A percentile compares a stretch with the other conserved stretches of the same genome.
These are phyloP conservation scores for Alternaria sp. DNA, from an alignment of 2,329 filamentous ascomycete genomes.

Conservation along the genomic window DNA sequence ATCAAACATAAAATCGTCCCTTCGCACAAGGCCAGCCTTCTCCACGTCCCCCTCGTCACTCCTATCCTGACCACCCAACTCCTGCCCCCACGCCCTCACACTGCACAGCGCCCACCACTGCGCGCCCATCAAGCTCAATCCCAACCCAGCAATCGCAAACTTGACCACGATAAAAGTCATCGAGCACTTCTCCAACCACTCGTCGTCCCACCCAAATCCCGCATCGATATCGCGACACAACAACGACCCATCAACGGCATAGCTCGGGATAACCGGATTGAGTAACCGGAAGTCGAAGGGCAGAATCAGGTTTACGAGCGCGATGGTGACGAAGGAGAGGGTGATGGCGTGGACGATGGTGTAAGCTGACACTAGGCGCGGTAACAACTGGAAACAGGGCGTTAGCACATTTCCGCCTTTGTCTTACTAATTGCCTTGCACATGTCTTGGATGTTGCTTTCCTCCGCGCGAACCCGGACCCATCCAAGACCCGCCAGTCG, in stretches of 20 bases:
- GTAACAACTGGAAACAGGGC: constrained; percentile 23
- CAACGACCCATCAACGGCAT: constrained; percentile 26
- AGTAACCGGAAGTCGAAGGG: constrained; percentile 26
- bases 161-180: constrained; percentile 32
- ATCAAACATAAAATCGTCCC: background rate
- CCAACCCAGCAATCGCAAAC: constrained; percentile 27
- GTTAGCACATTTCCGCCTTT: constrained; percentile 17
- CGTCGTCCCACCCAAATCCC: constrained; percentile 37
- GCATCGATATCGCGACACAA: constrained; percentile 38
- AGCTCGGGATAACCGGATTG: constrained; percentile 30
- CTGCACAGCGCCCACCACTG: constrained; percentile 45
- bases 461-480: background rate
- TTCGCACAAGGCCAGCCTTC: constrained; percentile 14
- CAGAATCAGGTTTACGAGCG: constrained; percentile 32
- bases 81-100: constrained; percentile 38
- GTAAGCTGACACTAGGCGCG: constrained; percentile 35
- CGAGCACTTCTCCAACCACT: constrained; percentile 38
- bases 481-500: background rate
- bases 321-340: constrained; percentile 35
- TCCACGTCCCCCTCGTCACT: constrained; percentile 17
- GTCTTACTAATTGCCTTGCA: background rate
- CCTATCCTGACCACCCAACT: constrained; percentile 6
- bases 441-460: background rate
- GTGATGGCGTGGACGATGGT: constrained; percentile 34
- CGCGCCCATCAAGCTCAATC: constrained; percentile 34